These are phyloP conservation scores for Lippia alba DNA, from an alignment of 305 asterid genomes.

Conservation along the genomic window DNA sequence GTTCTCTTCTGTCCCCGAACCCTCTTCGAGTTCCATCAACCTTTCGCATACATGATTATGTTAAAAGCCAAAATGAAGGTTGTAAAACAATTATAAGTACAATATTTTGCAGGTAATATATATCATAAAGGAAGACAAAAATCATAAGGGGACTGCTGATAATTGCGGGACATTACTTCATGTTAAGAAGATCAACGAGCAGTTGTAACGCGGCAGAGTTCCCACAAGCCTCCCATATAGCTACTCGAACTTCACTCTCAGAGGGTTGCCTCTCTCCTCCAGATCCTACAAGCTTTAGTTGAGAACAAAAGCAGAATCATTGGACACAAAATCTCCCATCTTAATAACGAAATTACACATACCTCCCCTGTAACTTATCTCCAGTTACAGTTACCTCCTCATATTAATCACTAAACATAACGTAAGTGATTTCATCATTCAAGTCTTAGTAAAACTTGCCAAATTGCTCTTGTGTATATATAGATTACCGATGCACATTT, in stretches of 20 bases:
- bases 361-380: background rate
- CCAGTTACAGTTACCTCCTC: background rate
- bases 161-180: constrained; percentile 59
- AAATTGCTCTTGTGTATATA: background rate
- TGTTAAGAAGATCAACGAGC: constrained; percentile 86
- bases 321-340: background rate
- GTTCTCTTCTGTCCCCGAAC: constrained; percentile 74
- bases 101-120: background rate
- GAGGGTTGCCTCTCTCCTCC: constrained; percentile 79
- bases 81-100: background rate
- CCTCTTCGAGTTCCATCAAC: constrained; percentile 88
- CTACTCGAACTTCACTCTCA: constrained; percentile 75
- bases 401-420: background rate
- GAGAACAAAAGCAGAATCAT: constrained; percentile 22
- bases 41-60: constrained; percentile 40
- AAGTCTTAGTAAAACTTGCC: background rate
- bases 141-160: constrained; percentile 3
- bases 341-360: background rate
- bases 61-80: background rate
- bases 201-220: constrained; percentile 85
- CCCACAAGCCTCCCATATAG: constrained; percentile 94
- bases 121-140: background rate
- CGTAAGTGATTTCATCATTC: background rate
- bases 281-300: constrained; percentile 66
- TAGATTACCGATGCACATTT: background rate